Percentiles rank a stretch among this genome's conserved stretches.
These are phyloP conservation scores for Rosa hybrid DNA, from an alignment of 331 rosid genomes.

Conservation along the genomic window DNA sequence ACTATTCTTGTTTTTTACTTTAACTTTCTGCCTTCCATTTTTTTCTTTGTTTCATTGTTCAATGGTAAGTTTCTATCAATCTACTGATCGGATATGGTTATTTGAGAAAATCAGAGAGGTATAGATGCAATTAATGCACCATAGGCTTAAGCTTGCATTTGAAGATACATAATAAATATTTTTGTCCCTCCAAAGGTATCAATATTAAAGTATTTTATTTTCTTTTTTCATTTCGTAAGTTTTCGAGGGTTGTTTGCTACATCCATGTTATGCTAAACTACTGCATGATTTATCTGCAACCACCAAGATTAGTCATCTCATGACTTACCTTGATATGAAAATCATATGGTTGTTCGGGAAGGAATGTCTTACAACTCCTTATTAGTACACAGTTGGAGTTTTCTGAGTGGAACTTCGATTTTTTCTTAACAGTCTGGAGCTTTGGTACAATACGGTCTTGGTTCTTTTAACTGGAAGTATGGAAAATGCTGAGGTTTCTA, in stretches of 20 bases:
- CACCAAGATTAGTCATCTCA: background rate
- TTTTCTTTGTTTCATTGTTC: background rate
- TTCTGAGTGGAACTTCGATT: background rate
- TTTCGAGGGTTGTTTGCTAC: background rate
- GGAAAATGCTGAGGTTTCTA: slow-evolving; percentile 50
- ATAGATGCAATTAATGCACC: background rate
- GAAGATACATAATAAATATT: background rate
- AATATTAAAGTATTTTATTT: no score
- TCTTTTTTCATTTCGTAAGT: no score
- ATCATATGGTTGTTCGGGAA: background rate
- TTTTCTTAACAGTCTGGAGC: slow-evolving; percentile 51
- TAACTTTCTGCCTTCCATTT: background rate
- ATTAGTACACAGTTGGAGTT: background rate
- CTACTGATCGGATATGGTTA: background rate
- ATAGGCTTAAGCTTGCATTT: background rate
- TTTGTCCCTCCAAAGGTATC: no score
- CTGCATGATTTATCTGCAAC: background rate
- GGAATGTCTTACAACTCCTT: background rate
- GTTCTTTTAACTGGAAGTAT: slow-evolving; percentile 56
- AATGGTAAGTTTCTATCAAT: background rate
- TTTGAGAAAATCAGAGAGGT: background rate
- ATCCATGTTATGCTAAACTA: background rate
- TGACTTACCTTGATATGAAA: background rate
- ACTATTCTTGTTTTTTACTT: background rate
- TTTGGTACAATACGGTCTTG: slow-evolving; percentile 62